A percentile compares a stretch with the other conserved stretches of the same genome.
Conservation (phyloP, 768 basidiomycete genomes). For the Trichaptum fuscoviolaceum region DNA sequence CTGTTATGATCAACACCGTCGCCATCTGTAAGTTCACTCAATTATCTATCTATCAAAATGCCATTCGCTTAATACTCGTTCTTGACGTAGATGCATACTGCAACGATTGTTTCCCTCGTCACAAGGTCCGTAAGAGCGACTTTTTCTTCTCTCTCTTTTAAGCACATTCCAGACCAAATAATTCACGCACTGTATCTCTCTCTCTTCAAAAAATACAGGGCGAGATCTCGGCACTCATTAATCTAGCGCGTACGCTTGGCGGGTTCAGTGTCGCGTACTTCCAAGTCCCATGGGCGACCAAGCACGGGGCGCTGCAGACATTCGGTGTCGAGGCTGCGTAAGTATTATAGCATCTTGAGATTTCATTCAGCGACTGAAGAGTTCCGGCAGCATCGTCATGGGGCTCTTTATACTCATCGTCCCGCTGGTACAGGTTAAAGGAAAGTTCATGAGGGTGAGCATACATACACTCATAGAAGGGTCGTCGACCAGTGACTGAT, state of each 20-base stretch:
- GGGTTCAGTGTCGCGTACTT: slow-evolving; percentile 65
- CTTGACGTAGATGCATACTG: slow-evolving; percentile 39
- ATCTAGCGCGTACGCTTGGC: slow-evolving; percentile 49
- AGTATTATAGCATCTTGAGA: slow-evolving; percentile 19
- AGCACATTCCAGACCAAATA: no score
- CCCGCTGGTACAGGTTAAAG: slow-evolving; percentile 46
- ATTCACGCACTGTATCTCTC: background rate
- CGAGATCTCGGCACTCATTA: slow-evolving; percentile 58
- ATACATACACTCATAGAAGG: background rate
- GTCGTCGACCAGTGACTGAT: background rate
- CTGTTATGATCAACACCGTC: slow-evolving; percentile 57
- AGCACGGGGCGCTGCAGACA: slow-evolving; percentile 54
- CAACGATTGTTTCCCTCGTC: slow-evolving; percentile 44
- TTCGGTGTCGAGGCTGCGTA: slow-evolving; percentile 60
- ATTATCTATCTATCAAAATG: background rate
- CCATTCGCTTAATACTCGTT: slow-evolving; percentile 16
- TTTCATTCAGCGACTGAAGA: background rate
- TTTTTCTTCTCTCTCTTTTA: background rate
- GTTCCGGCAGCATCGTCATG: slow-evolving; percentile 36
- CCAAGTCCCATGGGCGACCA: slow-evolving; percentile 60
- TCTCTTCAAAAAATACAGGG: slow-evolving; percentile 35
- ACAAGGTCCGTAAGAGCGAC: slow-evolving; percentile 25
- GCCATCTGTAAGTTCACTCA: slow-evolving; percentile 44
- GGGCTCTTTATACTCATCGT: slow-evolving; percentile 48
- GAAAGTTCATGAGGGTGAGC: slow-evolving; percentile 40